Evolutionary conservation across 2,329 filamentous ascomycete genomes (phyloP).

Genomic region (Colletotrichum destructivum): DNA sequence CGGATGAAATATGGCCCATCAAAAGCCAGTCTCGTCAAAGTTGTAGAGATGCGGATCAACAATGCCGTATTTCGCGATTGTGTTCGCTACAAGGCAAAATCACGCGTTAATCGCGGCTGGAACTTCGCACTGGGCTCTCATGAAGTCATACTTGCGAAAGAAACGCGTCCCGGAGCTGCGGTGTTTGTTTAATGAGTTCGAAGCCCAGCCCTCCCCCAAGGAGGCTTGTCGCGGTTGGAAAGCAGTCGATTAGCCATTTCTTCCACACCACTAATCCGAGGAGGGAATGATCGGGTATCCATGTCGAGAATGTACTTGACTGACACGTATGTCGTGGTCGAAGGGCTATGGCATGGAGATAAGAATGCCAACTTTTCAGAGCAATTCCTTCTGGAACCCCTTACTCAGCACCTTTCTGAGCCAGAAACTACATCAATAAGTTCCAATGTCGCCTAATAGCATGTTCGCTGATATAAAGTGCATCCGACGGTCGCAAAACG

Average conservation of each 20-base stretch:
- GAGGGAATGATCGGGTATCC: slow-evolving; percentile 16
- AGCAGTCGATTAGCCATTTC: slow-evolving; percentile 48
- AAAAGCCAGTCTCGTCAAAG: slow-evolving; percentile 51
- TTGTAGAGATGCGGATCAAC: slow-evolving; percentile 45
- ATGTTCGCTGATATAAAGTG: too few species aligned
- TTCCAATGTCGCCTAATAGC: too few species aligned
- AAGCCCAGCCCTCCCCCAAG: slow-evolving; percentile 46
- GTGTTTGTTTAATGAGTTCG: slow-evolving; percentile 47
- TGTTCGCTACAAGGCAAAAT: not conserved
- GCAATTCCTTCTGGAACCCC: too few species aligned
- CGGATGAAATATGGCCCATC: slow-evolving; percentile 48
- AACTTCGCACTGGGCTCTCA: too few species aligned
- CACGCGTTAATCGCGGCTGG: too few species aligned
- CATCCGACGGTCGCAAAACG: too few species aligned
- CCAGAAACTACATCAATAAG: too few species aligned
- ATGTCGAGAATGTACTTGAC: slow-evolving; percentile 8
- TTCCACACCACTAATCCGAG: slow-evolving; percentile 41
- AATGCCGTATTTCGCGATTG: slow-evolving; percentile 46
- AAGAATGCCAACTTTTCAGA: too few species aligned
- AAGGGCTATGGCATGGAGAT: too few species aligned
- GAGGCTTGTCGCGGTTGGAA: slow-evolving; percentile 41
- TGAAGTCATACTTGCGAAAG: too few species aligned
- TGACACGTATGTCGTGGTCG: not conserved
- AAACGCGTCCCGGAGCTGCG: slow-evolving; percentile 15
- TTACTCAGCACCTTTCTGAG: not conserved